Evolutionary conservation across 805 yeast species (phyloP).

Genomic region (Barnettozyma wickerhamii): DNA sequence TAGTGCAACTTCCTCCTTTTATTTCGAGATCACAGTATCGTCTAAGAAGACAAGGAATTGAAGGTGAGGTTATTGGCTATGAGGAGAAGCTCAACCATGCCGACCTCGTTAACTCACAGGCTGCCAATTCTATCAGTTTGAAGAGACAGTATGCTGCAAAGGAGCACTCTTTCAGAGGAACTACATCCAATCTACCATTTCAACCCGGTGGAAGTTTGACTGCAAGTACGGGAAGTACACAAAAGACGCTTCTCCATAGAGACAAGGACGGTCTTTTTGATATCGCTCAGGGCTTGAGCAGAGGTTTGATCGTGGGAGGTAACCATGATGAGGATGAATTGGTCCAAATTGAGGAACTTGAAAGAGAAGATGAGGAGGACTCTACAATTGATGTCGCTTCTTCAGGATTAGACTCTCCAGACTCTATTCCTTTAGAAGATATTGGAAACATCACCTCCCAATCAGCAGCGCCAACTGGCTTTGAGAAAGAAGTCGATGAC

Average conservation of each 20-base stretch:
- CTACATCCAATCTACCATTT: slow-evolving; percentile 76
- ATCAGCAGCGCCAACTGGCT: slow-evolving; percentile 4
- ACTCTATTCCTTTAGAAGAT: slow-evolving; percentile 6
- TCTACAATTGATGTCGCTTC: slow-evolving; percentile 25
- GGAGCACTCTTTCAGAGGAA: slow-evolving; percentile 61
- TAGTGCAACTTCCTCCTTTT: slow-evolving; percentile 56
- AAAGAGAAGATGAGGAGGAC: slow-evolving; percentile 24
- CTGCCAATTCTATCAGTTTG: slow-evolving; percentile 69
- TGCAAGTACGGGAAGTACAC: slow-evolving; percentile 30
- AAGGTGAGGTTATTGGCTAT: slow-evolving; percentile 60
- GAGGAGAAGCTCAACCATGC: slow-evolving; percentile 56
- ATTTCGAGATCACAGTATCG: slow-evolving; percentile 60
- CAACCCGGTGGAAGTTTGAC: slow-evolving; percentile 76
- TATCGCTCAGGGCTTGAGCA: slow-evolving; percentile 71
- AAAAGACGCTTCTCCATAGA: slow-evolving; percentile 44
- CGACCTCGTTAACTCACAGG: slow-evolving; percentile 43
- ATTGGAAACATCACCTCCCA: neutral
- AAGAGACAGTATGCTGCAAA: slow-evolving; percentile 62
- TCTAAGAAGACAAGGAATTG: slow-evolving; percentile 70
- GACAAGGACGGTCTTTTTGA: slow-evolving; percentile 76
- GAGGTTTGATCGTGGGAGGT: slow-evolving; percentile 49
- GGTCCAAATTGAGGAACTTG: slow-evolving; percentile 15
- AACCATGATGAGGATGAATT: neutral
- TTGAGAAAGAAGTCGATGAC: slow-evolving; percentile 41
- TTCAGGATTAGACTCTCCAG: slow-evolving; percentile 1